Base-by-base conservation (phyloP, 2,329 filamentous ascomycete species). In the Cladosporium cucumerinum region DNA sequence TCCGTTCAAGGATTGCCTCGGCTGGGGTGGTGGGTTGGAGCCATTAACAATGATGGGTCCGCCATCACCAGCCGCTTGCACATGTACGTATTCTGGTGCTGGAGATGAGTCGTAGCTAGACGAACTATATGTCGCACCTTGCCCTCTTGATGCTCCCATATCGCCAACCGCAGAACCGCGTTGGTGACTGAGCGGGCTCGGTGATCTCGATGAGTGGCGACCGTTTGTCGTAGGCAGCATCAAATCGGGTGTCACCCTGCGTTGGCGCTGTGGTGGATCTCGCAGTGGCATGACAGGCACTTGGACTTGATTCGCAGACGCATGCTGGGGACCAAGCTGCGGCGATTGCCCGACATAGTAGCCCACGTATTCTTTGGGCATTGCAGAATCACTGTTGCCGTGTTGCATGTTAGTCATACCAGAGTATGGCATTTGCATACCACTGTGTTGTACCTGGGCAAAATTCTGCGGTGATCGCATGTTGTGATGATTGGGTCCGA, bases 291-390 rank as follows among this genome's bases (percentile, higher is more conserved):
- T 73, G 30, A 69, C 66, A 8, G 76, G 77, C 32, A 73, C 69
- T 55, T 74, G 73, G 57, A 78, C 75, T 46, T 76, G 72, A 21
- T 64, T 65, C 8, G 65, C 61, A 36, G 65, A 61, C 21, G 71
- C 67, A 62, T 72, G 74, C 55, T 75, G 74, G 25, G 75, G 75
- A 18, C 75, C 71, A 57, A 77, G 72, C 65, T 76, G 74, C 11
- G 77, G 74, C 54, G 81, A 79, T 28, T 82, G 79, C 12, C 76
- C 78, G 52, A 83, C 74, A 64, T 79, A 81, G 69, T 84, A 84
- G 3, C 81, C 81, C 14, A 82, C 75, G 68, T 83, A 83, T 66
- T 84, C 81, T 69, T 83, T 82, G 1, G 81, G 79, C 57, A 78
- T 76, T 12, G 76, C 75, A 61, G 73, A 75, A 16, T 76, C 74